Percentiles rank a stretch among this genome's conserved stretches.
Conservation (phyloP, 192 early-diverging fungal genomes). For the Gigaspora rosea region DNA sequence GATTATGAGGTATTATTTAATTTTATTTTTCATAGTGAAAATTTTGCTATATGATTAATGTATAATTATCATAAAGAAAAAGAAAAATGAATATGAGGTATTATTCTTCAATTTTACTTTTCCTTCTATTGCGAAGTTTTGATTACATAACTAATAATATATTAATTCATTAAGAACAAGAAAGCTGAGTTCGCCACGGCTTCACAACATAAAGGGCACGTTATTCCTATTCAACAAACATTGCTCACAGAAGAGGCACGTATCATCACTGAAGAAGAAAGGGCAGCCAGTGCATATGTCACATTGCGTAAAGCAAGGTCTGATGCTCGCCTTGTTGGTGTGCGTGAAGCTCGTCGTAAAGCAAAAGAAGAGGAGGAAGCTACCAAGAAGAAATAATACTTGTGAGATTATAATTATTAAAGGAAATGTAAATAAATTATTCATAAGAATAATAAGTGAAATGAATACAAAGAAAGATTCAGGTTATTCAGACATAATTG, state of each 20-base stretch:
- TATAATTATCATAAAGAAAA: too few species aligned
- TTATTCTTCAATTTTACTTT: slow-evolving; percentile 6
- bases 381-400: slow-evolving; percentile 66
- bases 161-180: too few species aligned
- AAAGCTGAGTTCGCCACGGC: slow-evolving; percentile 54
- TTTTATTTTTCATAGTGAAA: slow-evolving; percentile 28
- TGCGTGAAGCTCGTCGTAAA: slow-evolving; percentile 76
- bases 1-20: slow-evolving; percentile 27
- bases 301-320: slow-evolving; percentile 79
- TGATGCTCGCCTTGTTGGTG: slow-evolving; percentile 72
- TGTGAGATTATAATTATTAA: too few species aligned
- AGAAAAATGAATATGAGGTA: too few species aligned
- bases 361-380: slow-evolving; percentile 83
- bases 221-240: slow-evolving; percentile 71
- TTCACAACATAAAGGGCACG: slow-evolving; percentile 62
- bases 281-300: slow-evolving; percentile 62
- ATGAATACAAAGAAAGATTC: too few species aligned
- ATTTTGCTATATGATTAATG: not conserved
- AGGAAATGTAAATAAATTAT: too few species aligned
- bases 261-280: slow-evolving; percentile 56
- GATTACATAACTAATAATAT: too few species aligned
- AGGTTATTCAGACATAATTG: too few species aligned
- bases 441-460: too few species aligned
- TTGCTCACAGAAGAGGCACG: slow-evolving; percentile 52
- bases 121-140: slow-evolving; percentile 32